These are phyloP conservation scores for Backusella sp. DNA, from an alignment of 192 early-diverging fungal genomes.

Conservation along the genomic window DNA sequence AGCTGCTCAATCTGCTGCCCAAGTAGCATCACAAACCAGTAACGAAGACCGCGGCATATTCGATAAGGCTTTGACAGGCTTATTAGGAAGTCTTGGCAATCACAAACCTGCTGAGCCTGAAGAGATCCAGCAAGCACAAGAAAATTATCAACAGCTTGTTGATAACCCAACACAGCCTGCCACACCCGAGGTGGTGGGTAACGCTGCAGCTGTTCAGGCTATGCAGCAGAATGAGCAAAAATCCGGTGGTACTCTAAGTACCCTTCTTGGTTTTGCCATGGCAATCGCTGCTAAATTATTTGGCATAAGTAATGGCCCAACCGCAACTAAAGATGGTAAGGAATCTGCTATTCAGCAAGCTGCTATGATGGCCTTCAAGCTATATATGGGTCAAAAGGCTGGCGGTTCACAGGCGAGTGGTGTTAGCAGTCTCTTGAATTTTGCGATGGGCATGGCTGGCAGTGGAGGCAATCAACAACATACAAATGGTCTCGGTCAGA, in stretches of 20 bases:
- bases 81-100: conserved; percentile 8
- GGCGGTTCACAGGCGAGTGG: conserved; percentile 1
- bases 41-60: conserved; percentile 22
- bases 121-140: conserved; percentile 18
- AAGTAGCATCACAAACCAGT: neutral
- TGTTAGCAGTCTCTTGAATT: conserved; percentile 10
- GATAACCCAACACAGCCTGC: conserved; percentile 1
- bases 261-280: conserved; percentile 34
- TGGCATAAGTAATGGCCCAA: neutral
- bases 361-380: conserved; percentile 35
- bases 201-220: conserved; percentile 36
- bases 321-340: conserved; percentile 16
- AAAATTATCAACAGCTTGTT: conserved; percentile 21
- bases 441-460: conserved; percentile 5
- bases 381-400: conserved; percentile 31
- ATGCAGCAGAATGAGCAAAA: conserved; percentile 13
- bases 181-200: conserved; percentile 24
- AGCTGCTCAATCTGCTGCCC: conserved; percentile 3
- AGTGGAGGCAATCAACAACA: conserved; percentile 14
- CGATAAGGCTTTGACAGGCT: conserved; percentile 2
- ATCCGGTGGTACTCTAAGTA: conserved; percentile 11
- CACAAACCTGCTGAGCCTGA: conserved; percentile 14
- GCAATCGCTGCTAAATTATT: conserved; percentile 32
- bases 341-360: conserved; percentile 19
- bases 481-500: neutral